Conservation (phyloP, 2,329 filamentous ascomycete genomes). For the Hawksworthiomyces lignivorus region DNA sequence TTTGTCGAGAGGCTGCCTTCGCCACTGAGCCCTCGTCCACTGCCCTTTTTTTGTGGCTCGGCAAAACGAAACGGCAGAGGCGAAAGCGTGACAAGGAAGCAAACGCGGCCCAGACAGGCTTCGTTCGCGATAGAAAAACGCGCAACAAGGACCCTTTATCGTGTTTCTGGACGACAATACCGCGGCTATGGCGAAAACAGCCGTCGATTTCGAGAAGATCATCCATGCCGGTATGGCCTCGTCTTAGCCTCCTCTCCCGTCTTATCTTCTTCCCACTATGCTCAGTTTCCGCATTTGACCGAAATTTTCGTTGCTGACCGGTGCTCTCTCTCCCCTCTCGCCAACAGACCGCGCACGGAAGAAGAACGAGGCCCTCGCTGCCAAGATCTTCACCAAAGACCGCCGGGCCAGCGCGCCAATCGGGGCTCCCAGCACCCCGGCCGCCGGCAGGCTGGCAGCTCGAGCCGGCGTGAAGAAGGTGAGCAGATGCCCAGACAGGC, state of each 20-base stretch:
- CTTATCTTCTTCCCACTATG: too few relatives aligned
- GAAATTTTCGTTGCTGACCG: not conserved
- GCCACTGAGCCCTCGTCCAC: too few relatives aligned
- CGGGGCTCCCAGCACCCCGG: constrained; percentile 27
- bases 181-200: constrained; percentile 23
- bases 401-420: constrained; percentile 47
- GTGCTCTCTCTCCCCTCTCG: not conserved
- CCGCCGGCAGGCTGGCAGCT: constrained; percentile 54
- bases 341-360: constrained; percentile 56
- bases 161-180: too few relatives aligned
- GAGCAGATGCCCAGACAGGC: constrained; percentile 16
- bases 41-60: too few relatives aligned
- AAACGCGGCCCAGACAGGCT: too few relatives aligned
- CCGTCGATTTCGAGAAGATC: constrained; percentile 47
- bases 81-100: too few relatives aligned
- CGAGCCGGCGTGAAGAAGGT: constrained; percentile 69
- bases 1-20: too few relatives aligned
- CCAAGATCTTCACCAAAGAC: constrained; percentile 60
- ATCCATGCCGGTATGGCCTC: constrained; percentile 40
- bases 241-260: not conserved
- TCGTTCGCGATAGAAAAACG: too few relatives aligned
- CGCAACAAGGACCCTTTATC: too few relatives aligned
- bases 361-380: constrained; percentile 63
- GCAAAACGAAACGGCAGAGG: too few relatives aligned
- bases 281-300: not conserved